phyloP scores from a whole-genome alignment of 495 filamentous ascomycete genomes.

The Astrothelium macrocarpum region DNA sequence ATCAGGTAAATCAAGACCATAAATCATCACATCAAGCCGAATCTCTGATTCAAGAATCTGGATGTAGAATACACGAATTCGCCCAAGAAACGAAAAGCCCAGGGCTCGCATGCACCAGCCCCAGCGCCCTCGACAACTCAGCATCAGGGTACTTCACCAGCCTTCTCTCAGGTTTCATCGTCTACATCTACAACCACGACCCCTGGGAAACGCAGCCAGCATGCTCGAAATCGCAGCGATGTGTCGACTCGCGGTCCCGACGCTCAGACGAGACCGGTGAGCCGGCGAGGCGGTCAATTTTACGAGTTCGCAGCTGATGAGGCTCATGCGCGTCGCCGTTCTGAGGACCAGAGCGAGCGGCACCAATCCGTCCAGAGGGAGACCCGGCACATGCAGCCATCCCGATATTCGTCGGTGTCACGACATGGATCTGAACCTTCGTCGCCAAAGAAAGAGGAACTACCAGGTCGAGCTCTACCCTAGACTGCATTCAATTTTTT shows the following conservation, averaged over 20 bases:
- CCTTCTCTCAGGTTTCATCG: conserved; percentile 46
- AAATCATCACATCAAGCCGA: conserved; percentile 42
- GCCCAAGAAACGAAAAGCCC: conserved; percentile 65
- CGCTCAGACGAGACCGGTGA: background rate
- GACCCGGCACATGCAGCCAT: background rate
- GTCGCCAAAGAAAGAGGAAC: background rate
- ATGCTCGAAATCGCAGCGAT: conserved; percentile 63
- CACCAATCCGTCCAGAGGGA: background rate
- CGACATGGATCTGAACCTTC: background rate
- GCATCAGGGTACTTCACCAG: conserved; percentile 34
- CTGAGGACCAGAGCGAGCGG: background rate
- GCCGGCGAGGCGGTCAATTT: conserved; percentile 7
- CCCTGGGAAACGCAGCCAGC: conserved; percentile 47
- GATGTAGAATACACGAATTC: conserved; percentile 46
- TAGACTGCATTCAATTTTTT: background rate
- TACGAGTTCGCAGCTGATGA: background rate
- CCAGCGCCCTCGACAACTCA: conserved; percentile 41
- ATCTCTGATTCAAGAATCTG: conserved; percentile 37
- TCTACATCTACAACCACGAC: conserved; percentile 37
- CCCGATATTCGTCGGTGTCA: background rate
- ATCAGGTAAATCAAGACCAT: conserved; percentile 54
- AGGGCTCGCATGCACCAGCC: conserved; percentile 48
- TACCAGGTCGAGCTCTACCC: background rate
- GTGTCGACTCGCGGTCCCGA: conserved; percentile 37
- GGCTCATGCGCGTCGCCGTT: background rate